A percentile compares a stretch with the other conserved stretches of the same genome.
These are phyloP conservation scores for Aphanocladium album DNA, from an alignment of 2,329 filamentous ascomycete species.

Conservation along the genomic window DNA sequence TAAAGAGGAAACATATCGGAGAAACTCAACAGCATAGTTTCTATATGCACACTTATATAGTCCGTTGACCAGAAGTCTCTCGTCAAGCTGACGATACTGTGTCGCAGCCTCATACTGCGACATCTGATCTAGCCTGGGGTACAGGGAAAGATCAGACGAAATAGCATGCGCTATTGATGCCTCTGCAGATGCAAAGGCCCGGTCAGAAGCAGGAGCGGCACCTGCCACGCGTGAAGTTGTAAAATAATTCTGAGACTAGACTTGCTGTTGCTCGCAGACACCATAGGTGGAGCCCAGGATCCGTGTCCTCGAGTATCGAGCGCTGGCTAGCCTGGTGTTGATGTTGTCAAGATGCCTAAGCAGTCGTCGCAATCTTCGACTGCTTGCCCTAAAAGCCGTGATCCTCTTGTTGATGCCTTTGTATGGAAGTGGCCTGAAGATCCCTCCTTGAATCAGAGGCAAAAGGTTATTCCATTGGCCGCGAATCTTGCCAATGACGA, in stretches of 20 bases:
- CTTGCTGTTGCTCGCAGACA: not conserved
- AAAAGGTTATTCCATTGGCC: slow-evolving; percentile 82
- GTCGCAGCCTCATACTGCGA: slow-evolving; percentile 71
- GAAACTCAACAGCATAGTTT: slow-evolving; percentile 67
- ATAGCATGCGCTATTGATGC: slow-evolving; percentile 47
- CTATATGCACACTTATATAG: slow-evolving; percentile 84
- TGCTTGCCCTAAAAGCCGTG: too few species aligned
- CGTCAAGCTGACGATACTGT: slow-evolving; percentile 74
- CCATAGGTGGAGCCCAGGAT: not conserved
- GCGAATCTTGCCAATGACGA: slow-evolving; percentile 76
- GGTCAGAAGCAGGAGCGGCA: slow-evolving; percentile 49
- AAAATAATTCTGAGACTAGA: not conserved
- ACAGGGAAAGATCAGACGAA: slow-evolving; percentile 69
- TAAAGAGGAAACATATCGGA: slow-evolving; percentile 65
- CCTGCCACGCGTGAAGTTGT: not conserved
- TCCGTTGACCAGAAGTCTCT: slow-evolving; percentile 60
- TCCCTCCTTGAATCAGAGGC: slow-evolving; percentile 86
- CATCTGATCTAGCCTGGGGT: slow-evolving; percentile 65
- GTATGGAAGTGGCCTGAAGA: slow-evolving; percentile 55
- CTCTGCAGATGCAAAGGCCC: slow-evolving; percentile 45
- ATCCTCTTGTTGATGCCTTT: too few species aligned
- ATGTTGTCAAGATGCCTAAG: slow-evolving; percentile 3
- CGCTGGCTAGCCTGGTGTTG: slow-evolving; percentile 18
- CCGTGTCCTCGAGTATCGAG: slow-evolving; percentile 48
- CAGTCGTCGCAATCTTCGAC: too few species aligned